Evolutionary conservation across 495 filamentous ascomycete species (phyloP).

Genomic region (Evernia prunastri): DNA sequence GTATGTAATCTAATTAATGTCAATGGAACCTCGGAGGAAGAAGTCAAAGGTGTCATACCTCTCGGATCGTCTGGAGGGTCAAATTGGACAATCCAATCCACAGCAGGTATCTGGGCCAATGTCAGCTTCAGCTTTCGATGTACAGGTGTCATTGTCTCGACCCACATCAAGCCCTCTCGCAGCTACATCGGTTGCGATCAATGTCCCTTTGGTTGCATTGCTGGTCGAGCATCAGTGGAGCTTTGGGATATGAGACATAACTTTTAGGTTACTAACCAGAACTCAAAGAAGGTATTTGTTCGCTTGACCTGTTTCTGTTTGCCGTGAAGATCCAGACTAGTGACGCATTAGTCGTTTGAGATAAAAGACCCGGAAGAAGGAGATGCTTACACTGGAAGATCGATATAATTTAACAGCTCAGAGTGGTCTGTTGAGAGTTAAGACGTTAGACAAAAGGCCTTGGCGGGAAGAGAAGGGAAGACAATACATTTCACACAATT

Average conservation of each 20-base stretch:
- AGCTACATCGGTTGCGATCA: constrained; percentile 96
- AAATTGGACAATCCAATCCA: constrained; percentile 95
- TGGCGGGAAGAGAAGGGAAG: background rate
- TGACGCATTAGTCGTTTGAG: background rate
- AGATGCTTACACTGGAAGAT: constrained; percentile 61
- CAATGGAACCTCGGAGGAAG: background rate
- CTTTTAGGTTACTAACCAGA: constrained; percentile 43
- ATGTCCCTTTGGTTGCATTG: constrained; percentile 81
- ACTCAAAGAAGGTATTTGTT: constrained; percentile 97
- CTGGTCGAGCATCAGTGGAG: background rate
- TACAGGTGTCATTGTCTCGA: constrained; percentile 20
- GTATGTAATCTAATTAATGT: constrained; percentile 74
- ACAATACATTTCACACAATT: constrained; percentile 64
- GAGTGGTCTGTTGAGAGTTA: constrained; percentile 31
- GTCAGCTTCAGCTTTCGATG: background rate
- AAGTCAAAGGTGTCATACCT: background rate
- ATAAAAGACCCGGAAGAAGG: background rate
- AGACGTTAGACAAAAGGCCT: constrained; percentile 27
- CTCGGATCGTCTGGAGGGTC: constrained; percentile 67
- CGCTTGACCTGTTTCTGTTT: constrained; percentile 98
- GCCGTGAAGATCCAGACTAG: constrained; percentile 54
- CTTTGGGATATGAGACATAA: background rate
- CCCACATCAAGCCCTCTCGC: constrained; percentile 83
- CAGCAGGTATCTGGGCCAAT: constrained; percentile 62
- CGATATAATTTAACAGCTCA: constrained; percentile 92